Evolutionary conservation across 139 green algal species (phyloP).

Genomic region (Haematococcus lacustris): DNA sequence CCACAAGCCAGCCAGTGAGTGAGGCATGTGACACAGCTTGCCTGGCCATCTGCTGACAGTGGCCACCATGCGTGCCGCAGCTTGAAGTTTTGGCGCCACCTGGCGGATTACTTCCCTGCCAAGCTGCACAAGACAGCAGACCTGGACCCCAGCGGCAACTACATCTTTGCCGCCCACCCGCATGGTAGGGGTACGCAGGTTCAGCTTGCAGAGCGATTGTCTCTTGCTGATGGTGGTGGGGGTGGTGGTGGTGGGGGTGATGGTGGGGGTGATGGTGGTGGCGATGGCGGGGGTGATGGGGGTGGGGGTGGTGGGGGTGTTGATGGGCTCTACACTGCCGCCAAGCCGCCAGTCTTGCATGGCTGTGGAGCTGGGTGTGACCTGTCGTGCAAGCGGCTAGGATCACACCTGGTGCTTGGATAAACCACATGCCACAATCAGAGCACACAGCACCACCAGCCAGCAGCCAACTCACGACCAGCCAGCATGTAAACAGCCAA

Average conservation of each 20-base stretch:
- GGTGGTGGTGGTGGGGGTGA: neutral
- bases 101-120: constrained; percentile 42
- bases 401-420: neutral
- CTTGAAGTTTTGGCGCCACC: constrained; percentile 32
- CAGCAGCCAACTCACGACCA: neutral
- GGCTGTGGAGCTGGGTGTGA: neutral
- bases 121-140: constrained; percentile 43
- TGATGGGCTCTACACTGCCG: neutral
- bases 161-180: constrained; percentile 46
- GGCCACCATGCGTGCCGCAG: no score
- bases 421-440: neutral
- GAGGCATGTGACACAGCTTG: no score
- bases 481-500: neutral
- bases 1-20: no score
- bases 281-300: neutral
- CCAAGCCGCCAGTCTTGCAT: neutral
- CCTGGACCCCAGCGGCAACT: constrained; percentile 39
- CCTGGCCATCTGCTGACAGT: no score
- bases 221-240: neutral
- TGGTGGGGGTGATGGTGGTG: neutral
- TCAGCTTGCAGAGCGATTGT: no score
- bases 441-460: neutral
- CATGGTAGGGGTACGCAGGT: constrained; percentile 21
- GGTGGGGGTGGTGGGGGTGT: neutral
- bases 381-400: neutral